phyloP scores from a whole-genome alignment of 2,329 filamentous ascomycete species.

The Geoglossum cookeanum region DNA sequence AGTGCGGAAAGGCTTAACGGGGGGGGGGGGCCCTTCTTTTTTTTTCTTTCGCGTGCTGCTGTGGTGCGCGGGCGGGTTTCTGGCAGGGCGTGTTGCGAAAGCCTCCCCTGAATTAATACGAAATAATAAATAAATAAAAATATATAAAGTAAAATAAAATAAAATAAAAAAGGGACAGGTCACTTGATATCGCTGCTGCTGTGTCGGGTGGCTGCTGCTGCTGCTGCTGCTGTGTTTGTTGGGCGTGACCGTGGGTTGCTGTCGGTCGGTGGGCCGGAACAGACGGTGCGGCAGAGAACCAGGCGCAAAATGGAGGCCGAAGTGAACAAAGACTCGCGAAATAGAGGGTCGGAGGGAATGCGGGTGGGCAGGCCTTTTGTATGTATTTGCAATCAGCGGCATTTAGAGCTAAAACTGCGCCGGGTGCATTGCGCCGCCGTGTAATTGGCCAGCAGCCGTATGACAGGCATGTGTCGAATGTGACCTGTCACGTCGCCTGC shows the following conservation, averaged over 20 bases:
- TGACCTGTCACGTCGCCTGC: not conserved
- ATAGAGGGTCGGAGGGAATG: constrained; percentile 1
- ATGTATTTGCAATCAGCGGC: not conserved
- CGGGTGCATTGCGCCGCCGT: not conserved
- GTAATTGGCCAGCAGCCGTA: not conserved
- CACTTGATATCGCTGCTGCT: not conserved
- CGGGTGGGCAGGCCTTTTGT: constrained; percentile 3
- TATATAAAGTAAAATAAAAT: not conserved
- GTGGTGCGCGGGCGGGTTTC: not conserved
- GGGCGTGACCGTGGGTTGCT: no score
- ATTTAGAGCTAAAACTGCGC: not conserved
- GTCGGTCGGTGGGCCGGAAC: not conserved
- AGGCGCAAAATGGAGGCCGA: not conserved
- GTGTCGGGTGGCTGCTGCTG: not conserved
- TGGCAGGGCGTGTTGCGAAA: not conserved
- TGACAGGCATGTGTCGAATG: not conserved
- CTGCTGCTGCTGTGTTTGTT: not conserved
- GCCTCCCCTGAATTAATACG: no score
- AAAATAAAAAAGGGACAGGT: not conserved
- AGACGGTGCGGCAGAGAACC: not conserved
- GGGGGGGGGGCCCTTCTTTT: no score
- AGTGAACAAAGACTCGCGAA: constrained; percentile 1
- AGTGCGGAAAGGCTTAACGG: no score
- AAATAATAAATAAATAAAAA: no score
- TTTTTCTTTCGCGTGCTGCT: not conserved